Evolutionary conservation across 495 filamentous ascomycete species (phyloP).

Genomic region (Neurospora sp.): DNA sequence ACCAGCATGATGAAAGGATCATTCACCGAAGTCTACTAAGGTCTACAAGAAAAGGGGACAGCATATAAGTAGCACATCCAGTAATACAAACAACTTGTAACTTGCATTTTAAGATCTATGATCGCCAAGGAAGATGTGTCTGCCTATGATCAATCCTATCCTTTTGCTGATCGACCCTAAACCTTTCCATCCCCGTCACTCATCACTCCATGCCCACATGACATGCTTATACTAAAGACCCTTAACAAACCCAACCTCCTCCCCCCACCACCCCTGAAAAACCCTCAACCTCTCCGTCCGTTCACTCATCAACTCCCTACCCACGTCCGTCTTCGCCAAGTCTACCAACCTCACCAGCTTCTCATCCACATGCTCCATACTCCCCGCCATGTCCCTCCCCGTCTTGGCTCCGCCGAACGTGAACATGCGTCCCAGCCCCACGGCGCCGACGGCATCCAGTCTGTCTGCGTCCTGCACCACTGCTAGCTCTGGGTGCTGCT

Average conservation of each 20-base stretch:
- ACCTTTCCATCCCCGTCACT: not conserved
- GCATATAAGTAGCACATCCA: not conserved
- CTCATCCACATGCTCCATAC: conserved; percentile 68
- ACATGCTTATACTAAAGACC: not conserved
- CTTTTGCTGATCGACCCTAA: not conserved
- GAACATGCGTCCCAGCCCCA: conserved; percentile 72
- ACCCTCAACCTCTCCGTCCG: conserved; percentile 51
- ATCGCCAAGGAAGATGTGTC: not conserved
- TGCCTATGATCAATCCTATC: not conserved
- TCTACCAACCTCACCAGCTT: conserved; percentile 62
- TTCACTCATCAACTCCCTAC: conserved; percentile 52
- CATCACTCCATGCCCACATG: not conserved
- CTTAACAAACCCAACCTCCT: conserved; percentile 39
- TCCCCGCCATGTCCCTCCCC: conserved; percentile 43
- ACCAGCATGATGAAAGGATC: not conserved
- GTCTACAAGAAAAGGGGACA: not conserved
- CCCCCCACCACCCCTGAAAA: conserved; percentile 65
- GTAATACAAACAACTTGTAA: not conserved
- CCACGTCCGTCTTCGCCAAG: conserved; percentile 78
- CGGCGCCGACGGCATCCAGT: conserved; percentile 76
- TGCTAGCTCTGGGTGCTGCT: conserved; percentile 57
- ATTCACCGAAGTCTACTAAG: not conserved
- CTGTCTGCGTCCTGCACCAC: conserved; percentile 89
- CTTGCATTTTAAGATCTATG: not conserved
- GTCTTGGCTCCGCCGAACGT: conserved; percentile 59